phyloP scores from a whole-genome alignment of 2,329 filamentous ascomycete species.

The Diaporthe vexans region DNA sequence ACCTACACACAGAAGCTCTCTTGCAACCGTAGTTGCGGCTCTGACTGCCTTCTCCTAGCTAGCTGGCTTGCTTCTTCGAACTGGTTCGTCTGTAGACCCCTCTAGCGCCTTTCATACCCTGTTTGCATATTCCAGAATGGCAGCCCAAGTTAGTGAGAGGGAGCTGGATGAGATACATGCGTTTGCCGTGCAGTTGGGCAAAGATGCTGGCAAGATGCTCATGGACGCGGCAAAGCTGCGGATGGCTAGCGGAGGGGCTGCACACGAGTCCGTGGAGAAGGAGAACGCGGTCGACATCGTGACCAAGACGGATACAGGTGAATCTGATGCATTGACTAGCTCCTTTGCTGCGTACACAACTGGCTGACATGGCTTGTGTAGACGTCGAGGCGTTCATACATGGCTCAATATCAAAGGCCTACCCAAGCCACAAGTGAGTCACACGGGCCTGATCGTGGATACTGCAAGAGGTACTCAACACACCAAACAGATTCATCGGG shows the following conservation, averaged over 20 bases:
- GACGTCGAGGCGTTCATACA: slow-evolving; percentile 81
- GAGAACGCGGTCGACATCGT: slow-evolving; percentile 84
- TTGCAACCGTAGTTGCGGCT: neutral
- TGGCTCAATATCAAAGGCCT: slow-evolving; percentile 68
- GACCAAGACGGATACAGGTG: slow-evolving; percentile 81
- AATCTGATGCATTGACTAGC: neutral
- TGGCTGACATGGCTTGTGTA: slow-evolving; percentile 49
- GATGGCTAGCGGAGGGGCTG: slow-evolving; percentile 51
- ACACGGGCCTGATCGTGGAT: neutral
- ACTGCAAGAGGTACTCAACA: slow-evolving; percentile 9
- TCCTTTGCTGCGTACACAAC: neutral
- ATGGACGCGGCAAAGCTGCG: slow-evolving; percentile 73
- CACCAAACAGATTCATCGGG: slow-evolving; percentile 74
- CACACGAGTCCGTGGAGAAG: slow-evolving; percentile 70
- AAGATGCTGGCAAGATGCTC: slow-evolving; percentile 77
- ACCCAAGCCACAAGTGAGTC: slow-evolving; percentile 75
- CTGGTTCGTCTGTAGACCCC: neutral
- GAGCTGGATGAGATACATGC: slow-evolving; percentile 76
- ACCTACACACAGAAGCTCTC: neutral
- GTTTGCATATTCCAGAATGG: neutral
- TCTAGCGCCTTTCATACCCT: neutral
- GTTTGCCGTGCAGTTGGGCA: slow-evolving; percentile 79
- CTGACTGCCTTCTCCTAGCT: neutral
- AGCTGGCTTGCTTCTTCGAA: neutral
- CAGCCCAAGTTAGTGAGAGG: slow-evolving; percentile 45